Base-by-base conservation (phyloP, 805 yeast species). In the Candida quercuum region DNA sequence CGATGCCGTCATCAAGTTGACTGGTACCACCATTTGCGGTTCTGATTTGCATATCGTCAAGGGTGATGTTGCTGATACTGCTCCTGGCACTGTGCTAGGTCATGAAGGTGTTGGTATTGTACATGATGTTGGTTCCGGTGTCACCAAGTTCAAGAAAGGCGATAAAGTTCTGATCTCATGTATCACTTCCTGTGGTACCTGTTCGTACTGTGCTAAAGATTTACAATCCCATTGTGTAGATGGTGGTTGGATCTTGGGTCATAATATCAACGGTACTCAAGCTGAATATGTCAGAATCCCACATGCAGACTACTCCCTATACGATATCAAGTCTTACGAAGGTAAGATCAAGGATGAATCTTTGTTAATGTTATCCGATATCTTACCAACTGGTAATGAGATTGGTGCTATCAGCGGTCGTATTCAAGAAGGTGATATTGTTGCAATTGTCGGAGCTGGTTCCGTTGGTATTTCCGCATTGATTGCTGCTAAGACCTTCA, bases 381-480 rank as follows among this genome's bases (percentile, higher is more conserved):
- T 81, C 19, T 60, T 79, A 55, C 85, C 82, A 41, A 81, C 82
- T 35, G 84, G 83, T 33, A 72, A 77, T 59, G 78, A 77, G 44
- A 78, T 78, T 40, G 84, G 84, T 43, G 80, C 79, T 6, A 63
- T 78, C 26, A 66, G 72, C n/a, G 73, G 74, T 29, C 64, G 67
- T 37, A 63, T 78, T 37, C 58, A 64, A 31, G 63, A 71, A 45
- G 80, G 78, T 42, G 85, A 78, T 47, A 46, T 63, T 22, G 82
- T 78, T 21, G 81, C 78, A 17, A 76, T 78, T 41, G 78, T 77
- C 36, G 86, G 86, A 33, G 70, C 78, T 27, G 86, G 86, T 2
- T 82, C 85, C 6, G 79, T 78, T 36, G 86, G 86, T 24, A 60
- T 78, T 35, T 71, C 80, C 36, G 76, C 81, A n/a, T 70, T 81